phyloP scores from a whole-genome alignment of 2,329 filamentous ascomycete species.

The Chrysosporium queenslandicum region DNA sequence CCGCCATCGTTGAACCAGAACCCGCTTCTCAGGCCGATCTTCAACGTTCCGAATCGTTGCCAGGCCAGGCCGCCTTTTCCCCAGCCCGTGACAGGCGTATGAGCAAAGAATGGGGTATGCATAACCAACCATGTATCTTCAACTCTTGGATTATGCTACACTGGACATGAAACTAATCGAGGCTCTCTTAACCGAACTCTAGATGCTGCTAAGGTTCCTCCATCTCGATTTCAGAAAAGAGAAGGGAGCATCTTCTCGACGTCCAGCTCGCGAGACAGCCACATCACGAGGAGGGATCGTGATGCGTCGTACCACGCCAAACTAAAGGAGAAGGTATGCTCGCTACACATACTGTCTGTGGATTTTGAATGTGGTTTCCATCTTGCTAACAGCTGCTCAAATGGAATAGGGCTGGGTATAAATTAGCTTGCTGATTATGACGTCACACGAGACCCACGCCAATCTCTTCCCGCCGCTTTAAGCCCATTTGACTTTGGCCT shows the following conservation, averaged over 20 bases:
- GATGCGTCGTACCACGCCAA: conserved; percentile 50
- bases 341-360: not conserved
- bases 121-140: not conserved
- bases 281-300: conserved; percentile 51
- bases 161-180: not conserved
- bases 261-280: conserved; percentile 54
- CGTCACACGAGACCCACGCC: not conserved
- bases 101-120: conserved; percentile 30
- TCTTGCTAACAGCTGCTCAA: conserved; percentile 5
- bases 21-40: not conserved
- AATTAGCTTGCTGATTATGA: not conserved
- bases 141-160: no score
- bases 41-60: not conserved
- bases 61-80: not conserved
- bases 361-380: not conserved
- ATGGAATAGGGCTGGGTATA: not conserved
- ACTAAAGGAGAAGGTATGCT: conserved; percentile 33
- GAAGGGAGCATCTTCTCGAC: conserved; percentile 61
- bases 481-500: not conserved
- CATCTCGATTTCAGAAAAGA: conserved; percentile 58
- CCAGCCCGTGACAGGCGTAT: conserved; percentile 24
- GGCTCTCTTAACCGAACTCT: not conserved
- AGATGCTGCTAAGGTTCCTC: conserved; percentile 57
- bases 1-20: conserved; percentile 8
- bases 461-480: not conserved